phyloP scores from a whole-genome alignment of 352 stramenopile genomes.

The Halophytophthora batemanensis region DNA sequence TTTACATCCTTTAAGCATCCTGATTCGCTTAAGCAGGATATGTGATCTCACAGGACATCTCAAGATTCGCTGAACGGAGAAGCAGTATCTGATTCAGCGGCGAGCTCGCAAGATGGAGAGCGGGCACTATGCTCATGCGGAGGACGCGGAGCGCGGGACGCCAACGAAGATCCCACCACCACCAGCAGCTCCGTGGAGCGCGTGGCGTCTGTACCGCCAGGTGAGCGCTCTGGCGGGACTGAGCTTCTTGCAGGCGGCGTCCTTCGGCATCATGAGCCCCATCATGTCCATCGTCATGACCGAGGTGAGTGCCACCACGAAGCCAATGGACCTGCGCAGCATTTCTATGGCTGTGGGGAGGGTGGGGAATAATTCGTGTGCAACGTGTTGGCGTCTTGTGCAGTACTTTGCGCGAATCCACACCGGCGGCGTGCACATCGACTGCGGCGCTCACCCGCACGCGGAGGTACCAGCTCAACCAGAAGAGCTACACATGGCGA shows the following conservation, averaged over 20 bases:
- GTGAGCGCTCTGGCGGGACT: conserved; percentile 46
- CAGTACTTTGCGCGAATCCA: conserved; percentile 75
- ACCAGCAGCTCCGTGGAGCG: background rate
- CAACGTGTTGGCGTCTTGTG: background rate
- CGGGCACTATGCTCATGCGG: background rate
- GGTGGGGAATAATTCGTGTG: background rate
- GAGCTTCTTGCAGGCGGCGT: conserved; percentile 42
- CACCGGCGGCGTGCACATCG: conserved; percentile 39
- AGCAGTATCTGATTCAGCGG: too few species aligned
- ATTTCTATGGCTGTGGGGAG: conserved; percentile 1
- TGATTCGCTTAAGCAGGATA: too few species aligned
- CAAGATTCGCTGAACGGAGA: too few species aligned
- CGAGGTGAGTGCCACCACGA: conserved; percentile 30
- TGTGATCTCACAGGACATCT: too few species aligned
- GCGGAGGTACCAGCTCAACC: conserved; percentile 18
- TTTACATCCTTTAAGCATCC: too few species aligned
- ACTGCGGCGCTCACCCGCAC: conserved; percentile 50
- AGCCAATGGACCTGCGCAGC: background rate
- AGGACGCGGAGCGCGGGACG: background rate
- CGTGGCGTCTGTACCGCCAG: conserved; percentile 16
- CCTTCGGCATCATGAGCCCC: conserved; percentile 64
- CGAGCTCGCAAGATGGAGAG: too few species aligned
- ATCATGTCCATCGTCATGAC: conserved; percentile 67
- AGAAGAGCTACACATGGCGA: background rate
- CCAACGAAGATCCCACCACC: background rate